Evolutionary conservation across 2,329 filamentous ascomycete species (phyloP).

Genomic region (Ceratocystis lukuohia): DNA sequence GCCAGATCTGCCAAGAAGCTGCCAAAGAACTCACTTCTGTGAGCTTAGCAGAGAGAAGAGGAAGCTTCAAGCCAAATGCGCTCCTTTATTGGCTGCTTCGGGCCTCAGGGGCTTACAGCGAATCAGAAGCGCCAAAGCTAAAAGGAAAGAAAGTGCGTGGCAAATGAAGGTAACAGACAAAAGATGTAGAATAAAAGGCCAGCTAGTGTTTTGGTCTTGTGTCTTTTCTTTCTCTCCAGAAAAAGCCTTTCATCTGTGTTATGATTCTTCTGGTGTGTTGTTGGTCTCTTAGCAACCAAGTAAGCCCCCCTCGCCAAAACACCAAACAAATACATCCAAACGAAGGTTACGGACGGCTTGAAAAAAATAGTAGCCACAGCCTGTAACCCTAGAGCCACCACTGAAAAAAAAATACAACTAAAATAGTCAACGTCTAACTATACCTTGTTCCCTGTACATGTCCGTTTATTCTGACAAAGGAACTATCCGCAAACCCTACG

Average conservation of each 20-base stretch:
- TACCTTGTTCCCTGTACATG: neutral
- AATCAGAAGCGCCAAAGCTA: neutral
- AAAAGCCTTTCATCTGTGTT: neutral
- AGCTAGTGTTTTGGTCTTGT: too few species aligned
- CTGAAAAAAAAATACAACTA: too few species aligned
- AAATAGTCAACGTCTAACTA: too few species aligned
- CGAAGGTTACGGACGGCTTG: neutral
- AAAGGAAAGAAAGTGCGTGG: neutral
- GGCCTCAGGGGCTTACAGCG: neutral
- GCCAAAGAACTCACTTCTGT: neutral
- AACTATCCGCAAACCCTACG: conserved; percentile 1
- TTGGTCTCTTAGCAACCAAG: neutral
- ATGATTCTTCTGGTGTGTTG: neutral
- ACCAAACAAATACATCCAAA: neutral
- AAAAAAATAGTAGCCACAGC: too few species aligned
- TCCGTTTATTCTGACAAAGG: neutral
- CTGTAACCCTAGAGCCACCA: too few species aligned
- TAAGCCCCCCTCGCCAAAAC: neutral
- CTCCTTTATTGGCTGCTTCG: neutral
- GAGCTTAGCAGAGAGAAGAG: neutral
- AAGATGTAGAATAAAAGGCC: too few species aligned
- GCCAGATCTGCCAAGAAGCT: neutral
- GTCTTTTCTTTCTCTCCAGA: too few species aligned
- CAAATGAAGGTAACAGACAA: neutral
- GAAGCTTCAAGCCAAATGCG: neutral